These are phyloP conservation scores for Penicillium sp. DNA, from an alignment of 2,329 filamentous ascomycete species.

Conservation along the genomic window DNA sequence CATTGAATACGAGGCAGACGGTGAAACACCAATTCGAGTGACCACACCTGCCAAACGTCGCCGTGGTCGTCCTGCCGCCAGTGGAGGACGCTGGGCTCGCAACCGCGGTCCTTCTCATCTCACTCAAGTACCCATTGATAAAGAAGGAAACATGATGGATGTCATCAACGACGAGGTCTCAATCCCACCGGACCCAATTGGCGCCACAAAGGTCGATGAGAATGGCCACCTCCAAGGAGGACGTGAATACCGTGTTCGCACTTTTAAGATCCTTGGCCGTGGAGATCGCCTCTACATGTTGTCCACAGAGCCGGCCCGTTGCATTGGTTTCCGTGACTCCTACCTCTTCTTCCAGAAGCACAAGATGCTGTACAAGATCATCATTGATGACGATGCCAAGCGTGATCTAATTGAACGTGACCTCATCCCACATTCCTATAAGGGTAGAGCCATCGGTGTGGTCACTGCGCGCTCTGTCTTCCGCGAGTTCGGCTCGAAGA, in stretches of 20 bases:
- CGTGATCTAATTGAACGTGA: slow-evolving; percentile 92
- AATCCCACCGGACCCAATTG: slow-evolving; percentile 81
- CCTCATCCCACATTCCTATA: slow-evolving; percentile 97
- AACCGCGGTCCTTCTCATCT: slow-evolving; percentile 73
- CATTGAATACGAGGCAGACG: slow-evolving; percentile 67
- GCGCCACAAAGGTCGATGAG: slow-evolving; percentile 92
- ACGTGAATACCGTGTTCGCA: slow-evolving; percentile 91
- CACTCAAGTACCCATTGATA: slow-evolving; percentile 83
- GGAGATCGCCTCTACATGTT: slow-evolving; percentile 93
- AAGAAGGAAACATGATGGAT: slow-evolving; percentile 87
- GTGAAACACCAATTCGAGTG: slow-evolving; percentile 43
- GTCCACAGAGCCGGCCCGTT: slow-evolving; percentile 94
- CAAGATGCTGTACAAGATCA: slow-evolving; percentile 94
- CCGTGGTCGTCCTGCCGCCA: slow-evolving; percentile 57
- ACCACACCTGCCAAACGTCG: slow-evolving; percentile 58
- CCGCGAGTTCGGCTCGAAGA: slow-evolving; percentile 90
- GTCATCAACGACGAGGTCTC: slow-evolving; percentile 91
- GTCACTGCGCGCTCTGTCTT: slow-evolving; percentile 96
- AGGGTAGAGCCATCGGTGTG: slow-evolving; percentile 94
- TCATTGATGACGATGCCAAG: slow-evolving; percentile 97
- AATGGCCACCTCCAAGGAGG: slow-evolving; percentile 78
- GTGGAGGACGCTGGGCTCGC: slow-evolving; percentile 70
- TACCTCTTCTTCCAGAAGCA: slow-evolving; percentile 99
- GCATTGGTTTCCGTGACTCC: slow-evolving; percentile 94
- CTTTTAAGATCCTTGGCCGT: slow-evolving; percentile 84